phyloP scores from a whole-genome alignment of 2,329 filamentous ascomycete species.

The Pseudogymnoascus sp. region DNA sequence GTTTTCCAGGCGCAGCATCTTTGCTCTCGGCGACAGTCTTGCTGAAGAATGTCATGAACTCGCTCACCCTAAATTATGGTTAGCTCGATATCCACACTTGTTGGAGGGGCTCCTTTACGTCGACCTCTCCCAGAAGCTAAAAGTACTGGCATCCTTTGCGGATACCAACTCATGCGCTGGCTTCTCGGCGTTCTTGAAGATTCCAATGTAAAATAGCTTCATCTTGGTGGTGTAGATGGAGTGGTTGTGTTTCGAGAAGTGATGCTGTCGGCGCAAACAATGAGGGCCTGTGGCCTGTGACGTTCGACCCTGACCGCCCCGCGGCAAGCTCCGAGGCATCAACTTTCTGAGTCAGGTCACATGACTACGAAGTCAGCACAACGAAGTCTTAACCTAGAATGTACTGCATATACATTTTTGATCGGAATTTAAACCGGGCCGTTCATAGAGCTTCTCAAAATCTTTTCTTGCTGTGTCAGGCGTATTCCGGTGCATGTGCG shows the following conservation, averaged over 20 bases:
- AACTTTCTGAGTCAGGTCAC: conserved; percentile 7
- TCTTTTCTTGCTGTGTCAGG: neutral
- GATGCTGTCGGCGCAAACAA: conserved; percentile 9
- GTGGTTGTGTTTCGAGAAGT: conserved; percentile 3
- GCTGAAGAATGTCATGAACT: conserved; percentile 76
- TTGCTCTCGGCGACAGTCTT: conserved; percentile 80
- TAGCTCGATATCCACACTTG: conserved; percentile 21
- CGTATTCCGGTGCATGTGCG: neutral
- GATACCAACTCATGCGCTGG: conserved; percentile 60
- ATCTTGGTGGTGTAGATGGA: conserved; percentile 42
- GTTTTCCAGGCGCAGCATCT: conserved; percentile 57
- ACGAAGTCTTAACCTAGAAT: neutral
- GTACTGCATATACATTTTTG: neutral
- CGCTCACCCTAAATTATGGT: conserved; percentile 35
- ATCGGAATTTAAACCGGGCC: neutral
- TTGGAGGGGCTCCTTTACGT: conserved; percentile 2
- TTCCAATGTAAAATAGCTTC: conserved; percentile 84
- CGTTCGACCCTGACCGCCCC: conserved; percentile 7
- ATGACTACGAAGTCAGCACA: neutral
- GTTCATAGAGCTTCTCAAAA: neutral
- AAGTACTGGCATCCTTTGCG: conserved; percentile 7
- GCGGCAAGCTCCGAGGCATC: conserved; percentile 1
- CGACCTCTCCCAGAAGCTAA: conserved; percentile 11
- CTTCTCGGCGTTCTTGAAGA: conserved; percentile 71
- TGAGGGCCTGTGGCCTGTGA: conserved; percentile 8